Base-by-base conservation (phyloP, 148 eudicot species). In the Talinum fruticosum region DNA sequence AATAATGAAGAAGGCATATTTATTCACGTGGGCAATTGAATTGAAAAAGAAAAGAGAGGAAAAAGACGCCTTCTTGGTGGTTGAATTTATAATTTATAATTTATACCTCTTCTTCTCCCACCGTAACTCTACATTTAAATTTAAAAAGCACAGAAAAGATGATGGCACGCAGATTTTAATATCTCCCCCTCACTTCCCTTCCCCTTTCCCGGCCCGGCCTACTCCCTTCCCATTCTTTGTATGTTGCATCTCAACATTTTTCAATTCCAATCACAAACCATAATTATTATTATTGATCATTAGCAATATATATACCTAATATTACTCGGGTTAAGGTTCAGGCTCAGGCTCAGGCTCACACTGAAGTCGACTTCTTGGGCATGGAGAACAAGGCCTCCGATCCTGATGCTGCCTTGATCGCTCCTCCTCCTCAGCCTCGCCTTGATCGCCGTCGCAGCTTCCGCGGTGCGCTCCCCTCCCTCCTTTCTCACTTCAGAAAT, bases 361-460 rank as follows among this genome's bases (percentile, higher is more conserved):
- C 86, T 8, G 93, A 89, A 78, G 89, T 84, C 71, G 84, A 87
- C 78, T 84, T 89, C 79, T 80, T 86, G 29, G 71, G 83, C 8
- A 76, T 84, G 79, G 80, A 79, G 41, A 78, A 80, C 28, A 15
- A 45, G 18, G 5, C 2, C 15, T 36, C 8, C 38, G 14, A 71
- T 6, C 1, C 35, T 26, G 36, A 74, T 54, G 38, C 49, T 12
- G 24, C 77, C 12, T 29, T 10, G 21, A 53, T 83, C 45, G 64
- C 57, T 10, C 54, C 68, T 45, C 66, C 10, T 12, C 77, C 85
- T 71, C 79, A 23, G 0, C 81, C 80, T 79, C 79, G 66, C 62
- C 73, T 85, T 34, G 79, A 84, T 74, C 89, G 90, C 49, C 86
- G 87, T 16, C 73, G 81, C 45, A 89, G 89, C 83, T 85, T 87